phyloP scores from a whole-genome alignment of 257 asterid genomes.

The Rubia yunnanensis region DNA sequence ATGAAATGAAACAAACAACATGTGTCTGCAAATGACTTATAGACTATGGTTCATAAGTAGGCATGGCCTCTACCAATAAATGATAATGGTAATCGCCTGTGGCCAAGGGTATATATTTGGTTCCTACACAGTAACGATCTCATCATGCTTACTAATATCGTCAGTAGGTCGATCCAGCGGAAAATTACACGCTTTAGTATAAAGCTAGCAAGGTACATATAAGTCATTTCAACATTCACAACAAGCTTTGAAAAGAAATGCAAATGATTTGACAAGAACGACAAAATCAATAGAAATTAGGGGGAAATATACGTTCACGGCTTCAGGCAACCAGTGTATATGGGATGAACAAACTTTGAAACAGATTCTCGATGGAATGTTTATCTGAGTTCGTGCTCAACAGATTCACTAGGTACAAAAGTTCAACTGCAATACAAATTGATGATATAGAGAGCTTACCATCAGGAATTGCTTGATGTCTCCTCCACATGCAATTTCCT shows the following conservation, averaged over 20 bases:
- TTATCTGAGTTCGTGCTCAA: not conserved
- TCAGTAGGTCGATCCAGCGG: not conserved
- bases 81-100: not conserved
- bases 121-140: not conserved
- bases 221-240: no score
- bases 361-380: not conserved
- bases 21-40: not conserved
- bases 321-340: not conserved
- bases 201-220: no score
- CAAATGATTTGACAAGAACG: not conserved
- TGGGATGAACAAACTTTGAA: not conserved
- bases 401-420: not conserved
- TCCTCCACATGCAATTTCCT: conserved; percentile 56
- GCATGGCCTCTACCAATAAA: not conserved
- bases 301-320: not conserved
- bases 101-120: not conserved
- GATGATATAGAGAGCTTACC: conserved; percentile 25
- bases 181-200: not conserved
- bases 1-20: not conserved
- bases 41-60: not conserved
- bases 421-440: not conserved
- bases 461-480: conserved; percentile 50
- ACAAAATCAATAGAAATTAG: not conserved
- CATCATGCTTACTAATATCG: not conserved
- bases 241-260: not conserved